phyloP scores from a whole-genome alignment of 805 yeast species.

The Yarrowia yakushimensis region DNA sequence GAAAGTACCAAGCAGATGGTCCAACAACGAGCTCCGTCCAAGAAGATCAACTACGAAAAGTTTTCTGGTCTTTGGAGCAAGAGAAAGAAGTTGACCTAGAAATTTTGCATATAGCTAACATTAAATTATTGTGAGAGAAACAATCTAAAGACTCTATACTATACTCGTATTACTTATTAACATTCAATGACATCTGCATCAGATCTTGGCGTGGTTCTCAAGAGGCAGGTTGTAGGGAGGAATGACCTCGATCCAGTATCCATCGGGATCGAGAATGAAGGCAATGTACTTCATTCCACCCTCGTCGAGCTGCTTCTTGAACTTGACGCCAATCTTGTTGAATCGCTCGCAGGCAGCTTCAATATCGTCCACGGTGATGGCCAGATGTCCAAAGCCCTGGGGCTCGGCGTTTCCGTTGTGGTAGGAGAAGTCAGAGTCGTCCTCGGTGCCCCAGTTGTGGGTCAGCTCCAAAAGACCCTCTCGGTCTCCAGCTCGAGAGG shows the following conservation, averaged over 20 bases:
- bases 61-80: conserved; percentile 46
- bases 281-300: conserved; percentile 62
- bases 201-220: conserved; percentile 24
- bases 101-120: conserved; percentile 19
- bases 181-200: too few relatives aligned
- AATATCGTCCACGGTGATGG: conserved; percentile 63
- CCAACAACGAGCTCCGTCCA: conserved; percentile 70
- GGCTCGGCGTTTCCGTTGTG: conserved; percentile 78
- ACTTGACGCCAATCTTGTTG: conserved; percentile 45
- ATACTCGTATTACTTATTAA: too few relatives aligned
- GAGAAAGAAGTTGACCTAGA: neutral
- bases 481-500: conserved; percentile 39
- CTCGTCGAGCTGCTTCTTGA: conserved; percentile 46
- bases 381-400: conserved; percentile 84
- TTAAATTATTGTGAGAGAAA: conserved; percentile 22
- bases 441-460: conserved; percentile 94
- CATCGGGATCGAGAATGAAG: conserved; percentile 84
- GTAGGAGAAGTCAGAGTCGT: conserved; percentile 67
- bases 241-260: conserved; percentile 75
- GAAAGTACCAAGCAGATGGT: conserved; percentile 78
- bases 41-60: conserved; percentile 85
- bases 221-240: conserved; percentile 41
- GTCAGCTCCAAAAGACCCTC: conserved; percentile 85
- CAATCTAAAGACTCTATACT: too few relatives aligned
- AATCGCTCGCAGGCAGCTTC: conserved; percentile 51